Base-by-base conservation (phyloP, 768 basidiomycete species). In the Boletus reticulatus region DNA sequence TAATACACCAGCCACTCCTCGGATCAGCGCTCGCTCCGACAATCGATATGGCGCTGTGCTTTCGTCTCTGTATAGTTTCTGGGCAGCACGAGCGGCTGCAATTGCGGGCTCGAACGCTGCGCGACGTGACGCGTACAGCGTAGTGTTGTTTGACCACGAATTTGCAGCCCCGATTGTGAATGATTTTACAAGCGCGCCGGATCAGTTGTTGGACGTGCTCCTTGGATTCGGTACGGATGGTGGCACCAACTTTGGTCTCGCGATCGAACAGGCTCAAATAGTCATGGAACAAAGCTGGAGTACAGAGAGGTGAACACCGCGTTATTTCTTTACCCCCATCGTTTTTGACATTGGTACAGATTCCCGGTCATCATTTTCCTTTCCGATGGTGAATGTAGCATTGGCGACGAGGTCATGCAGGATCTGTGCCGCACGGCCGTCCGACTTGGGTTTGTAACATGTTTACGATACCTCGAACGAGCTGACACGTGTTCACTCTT, bases 1-100 rank as follows among this genome's bases (percentile, higher is more conserved):
- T 0, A 71, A 75, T 43, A 77, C 79, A 2, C 80, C 81, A 0
- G 71, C 54, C 3, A 72, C 76, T 4, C 55, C 65, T 16, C 63
- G 61, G 34, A 82, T 84, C 39, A 50, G 60, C 6, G 64, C 63
- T 13, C 58, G 49, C 0, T 68, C 72, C 37, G 65, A 82, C 53
- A 80, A 86, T 57, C 70, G 85, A 24, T 73, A 84, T 17, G 84
- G 84, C 0, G 83, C 84, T 1, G 84, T 84, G 0, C 80, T 79
- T 39, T 80, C 83, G 0, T 78, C 84, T 0, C 58, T 85, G 10
- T 64, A 82, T 50, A 69, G 72, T 16, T 86, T 86, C 63, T 87
- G 84, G 84, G 56, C 68, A 14, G 77, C 85, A 0, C 76, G 84
- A 4, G 72, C 75, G 13, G 67, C 73, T 13, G 76, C 78, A 4